Conservation (phyloP, 129 eudicot species). For the Flaveria sonorensis region DNA sequence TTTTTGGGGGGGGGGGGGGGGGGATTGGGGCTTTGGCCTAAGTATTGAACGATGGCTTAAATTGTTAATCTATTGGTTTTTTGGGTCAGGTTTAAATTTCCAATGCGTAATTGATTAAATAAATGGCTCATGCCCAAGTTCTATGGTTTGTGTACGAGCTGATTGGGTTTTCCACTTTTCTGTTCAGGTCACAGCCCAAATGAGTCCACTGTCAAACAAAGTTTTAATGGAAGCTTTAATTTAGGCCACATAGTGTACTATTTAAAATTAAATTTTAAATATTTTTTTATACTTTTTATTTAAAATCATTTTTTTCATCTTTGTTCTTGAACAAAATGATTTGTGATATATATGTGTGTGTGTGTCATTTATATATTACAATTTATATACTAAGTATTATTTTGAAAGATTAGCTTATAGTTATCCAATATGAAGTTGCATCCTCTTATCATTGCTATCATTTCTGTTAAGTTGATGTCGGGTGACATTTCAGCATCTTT, state of each 20-base stretch:
- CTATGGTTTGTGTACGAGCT: no score
- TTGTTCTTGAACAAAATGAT: background rate
- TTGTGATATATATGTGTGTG: background rate
- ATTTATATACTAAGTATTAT: background rate
- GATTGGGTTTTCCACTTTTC: no score
- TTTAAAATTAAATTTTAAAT: background rate
- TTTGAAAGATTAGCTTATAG: background rate
- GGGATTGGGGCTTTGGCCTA: no score
- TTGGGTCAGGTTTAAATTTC: no score
- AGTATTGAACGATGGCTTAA: no score
- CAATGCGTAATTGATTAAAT: no score
- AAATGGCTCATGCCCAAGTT: no score
- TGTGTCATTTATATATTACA: background rate
- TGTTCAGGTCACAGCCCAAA: background rate
- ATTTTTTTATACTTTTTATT: background rate
- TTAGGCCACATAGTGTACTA: background rate
- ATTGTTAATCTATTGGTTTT: no score
- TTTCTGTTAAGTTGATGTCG: background rate
- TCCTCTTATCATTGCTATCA: background rate
- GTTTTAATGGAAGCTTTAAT: background rate
- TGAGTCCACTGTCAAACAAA: background rate
- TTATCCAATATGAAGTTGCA: conserved; percentile 15
- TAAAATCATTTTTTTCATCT: background rate
- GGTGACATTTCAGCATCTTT: background rate
- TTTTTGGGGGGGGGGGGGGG: no score